Percentiles rank a stretch among this genome's conserved stretches.
phyloP scores from a whole-genome alignment of 257 asterid species.

The Solanum peruvianum region DNA sequence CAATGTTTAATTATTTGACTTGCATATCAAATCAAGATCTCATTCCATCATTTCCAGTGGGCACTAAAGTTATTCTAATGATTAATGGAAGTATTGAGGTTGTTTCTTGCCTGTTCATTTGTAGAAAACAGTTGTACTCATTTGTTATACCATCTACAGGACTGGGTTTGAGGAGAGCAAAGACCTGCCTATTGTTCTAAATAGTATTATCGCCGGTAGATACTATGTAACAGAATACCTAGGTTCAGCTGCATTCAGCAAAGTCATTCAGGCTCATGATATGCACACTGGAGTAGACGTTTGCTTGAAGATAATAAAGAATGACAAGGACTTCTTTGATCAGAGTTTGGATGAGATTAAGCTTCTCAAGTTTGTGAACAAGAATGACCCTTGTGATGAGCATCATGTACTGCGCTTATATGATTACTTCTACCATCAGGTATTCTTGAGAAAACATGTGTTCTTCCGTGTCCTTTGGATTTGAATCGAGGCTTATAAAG shows the following conservation, averaged over 20 bases:
- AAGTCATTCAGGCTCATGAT: slow-evolving; percentile 83
- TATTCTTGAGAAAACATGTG: slow-evolving; percentile 7
- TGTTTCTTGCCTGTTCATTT: slow-evolving; percentile 26
- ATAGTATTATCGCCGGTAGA: slow-evolving; percentile 60
- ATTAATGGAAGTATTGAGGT: slow-evolving; percentile 13
- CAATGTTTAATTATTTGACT: not conserved
- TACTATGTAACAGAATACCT: slow-evolving; percentile 60
- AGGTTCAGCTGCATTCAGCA: slow-evolving; percentile 92
- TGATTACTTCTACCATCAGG: slow-evolving; percentile 91
- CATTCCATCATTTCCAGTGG: not conserved
- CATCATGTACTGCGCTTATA: slow-evolving; percentile 75
- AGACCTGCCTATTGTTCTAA: slow-evolving; percentile 68
- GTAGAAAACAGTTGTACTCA: slow-evolving; percentile 39
- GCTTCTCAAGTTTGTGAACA: slow-evolving; percentile 79
- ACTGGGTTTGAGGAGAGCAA: slow-evolving; percentile 87
- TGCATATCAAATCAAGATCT: not conserved
- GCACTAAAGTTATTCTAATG: not conserved
- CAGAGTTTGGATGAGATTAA: slow-evolving; percentile 91
- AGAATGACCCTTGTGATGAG: slow-evolving; percentile 72
- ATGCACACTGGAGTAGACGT: slow-evolving; percentile 63
- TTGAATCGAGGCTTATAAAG: not conserved
- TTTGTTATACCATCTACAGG: slow-evolving; percentile 52
- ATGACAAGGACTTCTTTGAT: slow-evolving; percentile 83
- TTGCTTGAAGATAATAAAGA: slow-evolving; percentile 86
- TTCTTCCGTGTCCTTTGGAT: not conserved